Evolutionary conservation across 78 protist genomes (phyloP), one percentile per base, ranked within the genome.

Genomic region (Isochrysis galbana): DNA sequence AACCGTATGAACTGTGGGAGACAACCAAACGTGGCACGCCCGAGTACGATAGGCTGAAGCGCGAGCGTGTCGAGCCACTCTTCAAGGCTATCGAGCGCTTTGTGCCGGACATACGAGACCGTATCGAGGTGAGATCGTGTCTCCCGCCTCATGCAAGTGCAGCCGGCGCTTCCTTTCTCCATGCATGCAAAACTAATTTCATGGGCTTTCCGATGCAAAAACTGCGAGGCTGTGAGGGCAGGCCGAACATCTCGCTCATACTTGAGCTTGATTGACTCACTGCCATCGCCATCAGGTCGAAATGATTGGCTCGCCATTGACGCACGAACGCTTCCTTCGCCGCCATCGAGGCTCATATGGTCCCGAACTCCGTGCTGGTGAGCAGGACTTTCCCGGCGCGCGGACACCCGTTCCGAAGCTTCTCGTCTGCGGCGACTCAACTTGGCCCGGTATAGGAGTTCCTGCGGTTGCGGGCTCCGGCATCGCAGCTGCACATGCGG

Each of bases 261-360:
- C n/a, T n/a, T n/a, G n/a, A n/a, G n/a, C n/a, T n/a, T n/a, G n/a
- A n/a, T n/a, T n/a, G n/a, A n/a, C n/a, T n/a, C n/a, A n/a, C n/a
- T n/a, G n/a, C n/a, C n/a, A n/a, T n/a, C n/a, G n/a, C 42, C 41
- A 34, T 23, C 51, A 88, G 46, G 91, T 88, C 36, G 78, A 51
- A 54, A 45, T 78, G 45, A 32, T 90, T 48, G 93, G 89, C 46
- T 55, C 89, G 36, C 93, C 93, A 36, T 77, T 90, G 61, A 90
- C 93, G 89, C 93, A 90, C 93, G 93, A 74, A 77, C 87, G 93
- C 89, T 90, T 51, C 88, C 89, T 90, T 32, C 46, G 78, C 67
- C 69, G 93, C 82, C 89, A 80, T 5, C 80, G 44, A n/a, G 93
- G 93, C 78, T 77, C 93, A 32, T 90, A 90, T 88, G 93, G 93